Evolutionary conservation across 352 stramenopile genomes (phyloP), one percentile per base, ranked within the genome.

Genomic region (Thalassiosira livingstoniorum): DNA sequence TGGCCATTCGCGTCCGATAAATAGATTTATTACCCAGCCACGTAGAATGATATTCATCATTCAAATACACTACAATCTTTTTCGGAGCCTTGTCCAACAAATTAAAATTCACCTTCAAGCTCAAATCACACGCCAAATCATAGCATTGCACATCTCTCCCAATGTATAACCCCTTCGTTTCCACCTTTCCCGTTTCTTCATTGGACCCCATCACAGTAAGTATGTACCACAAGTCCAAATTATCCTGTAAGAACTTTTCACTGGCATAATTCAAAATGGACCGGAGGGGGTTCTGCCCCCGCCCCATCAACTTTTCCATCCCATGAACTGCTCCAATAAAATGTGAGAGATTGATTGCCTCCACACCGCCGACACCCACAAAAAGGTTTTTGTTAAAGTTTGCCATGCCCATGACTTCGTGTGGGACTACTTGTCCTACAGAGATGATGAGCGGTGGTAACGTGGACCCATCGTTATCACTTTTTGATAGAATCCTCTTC

Each of bases 311-410:
- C 13, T 96, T 96, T 83, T 99, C 97, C 97, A 99, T 99, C 37
- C 97, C 97, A 85, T 99, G 98, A 2, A 98, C 96, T 0, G 97
- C 97, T 21, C 97, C 97, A 51, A 99, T 98, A 73, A 99, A 99
- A 82, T 99, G 97, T 31, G 95, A 98, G 58, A 98, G 96, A 91
- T 99, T 98, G 86, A 99, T 99, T 0, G 96, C 96, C 29, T 98
- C 96, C 42, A 97, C 66, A 43, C 94, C 95, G n/a, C 97, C 94
- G 0, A 92, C 97, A 69, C 96, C 97, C 1, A 99, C 96, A 80
- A 99, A 99, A 23, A 99, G 90, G 83, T 99, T 99, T 89, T 99
- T 99, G 93, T 99, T 99, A 90, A 96, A 98, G 88, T 99, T 99
- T n/a, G 97, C 97, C 97, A 99, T 99, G 18, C 97, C 97, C 67